Base-by-base conservation (phyloP, 2,329 filamentous ascomycete species). In the Aspergillus ruber region DNA sequence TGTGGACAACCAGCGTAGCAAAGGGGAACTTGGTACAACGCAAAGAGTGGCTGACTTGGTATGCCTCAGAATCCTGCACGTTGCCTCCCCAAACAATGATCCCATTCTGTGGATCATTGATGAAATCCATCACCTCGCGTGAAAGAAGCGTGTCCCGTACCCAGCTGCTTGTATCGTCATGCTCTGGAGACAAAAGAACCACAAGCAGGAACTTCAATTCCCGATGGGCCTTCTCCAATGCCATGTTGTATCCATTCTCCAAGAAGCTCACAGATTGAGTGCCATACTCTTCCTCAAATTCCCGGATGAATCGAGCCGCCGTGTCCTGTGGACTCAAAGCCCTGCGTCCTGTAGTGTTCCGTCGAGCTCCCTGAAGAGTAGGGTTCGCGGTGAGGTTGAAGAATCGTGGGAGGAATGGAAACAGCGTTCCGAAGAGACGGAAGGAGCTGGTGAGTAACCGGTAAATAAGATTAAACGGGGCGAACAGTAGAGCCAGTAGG, bases 241-340 rank as follows among this genome's bases (percentile, higher is more conserved):
- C 90, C 69, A 95, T 87, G 4, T 94, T 90, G 63, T 97, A 93
- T 4, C 91, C 90, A 44, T 86, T 86, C 62, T 96, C 90, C 56
- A 85, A 83, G 66, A 94, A 95, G 0, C 86, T 84, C 4, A 97
- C 70, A 4, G 63, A 50, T 42, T 72, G 62, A 15, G 76, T 71
- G 0, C 89, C 90, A 62, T 96, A 93, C 59, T 95, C 88, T 69
- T 98, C 93, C 60, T 95, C 90, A 56, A 98, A 95, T 59, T 97
- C 90, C 7, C 91, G 82, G 61, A 88, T 86, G 66, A 97, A 95
- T 27, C 93, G 79, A 21, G 87, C 84, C 0, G 91, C 90, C 1
- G 89, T 91, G 62, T 98, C 93, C 48, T 87, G 82, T 1, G 91
- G 90, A 62, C 86, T 86, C 40, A 96, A 73, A 56, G 88, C 81